Base-by-base conservation (phyloP, 75 land plant genomes). In the Gnetum montanum region DNA sequence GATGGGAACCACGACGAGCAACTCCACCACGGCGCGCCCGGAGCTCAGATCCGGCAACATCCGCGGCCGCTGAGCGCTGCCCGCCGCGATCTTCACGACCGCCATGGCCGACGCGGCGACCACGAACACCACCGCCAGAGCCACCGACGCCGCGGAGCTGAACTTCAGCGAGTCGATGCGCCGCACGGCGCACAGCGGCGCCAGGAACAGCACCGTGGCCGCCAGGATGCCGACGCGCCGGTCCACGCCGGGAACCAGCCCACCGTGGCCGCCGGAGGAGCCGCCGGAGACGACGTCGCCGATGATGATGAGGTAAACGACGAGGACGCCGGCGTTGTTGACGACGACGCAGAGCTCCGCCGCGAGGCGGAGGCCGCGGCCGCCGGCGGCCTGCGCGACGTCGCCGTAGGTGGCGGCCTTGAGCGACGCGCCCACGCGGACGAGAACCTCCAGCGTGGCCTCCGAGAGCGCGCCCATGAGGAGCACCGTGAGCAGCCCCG, bases 251-350 rank as follows among this genome's bases (percentile, higher is more conserved):
- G 65, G 34, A 0, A 81, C 84, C 53, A 89, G 72, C 6, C 98
- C 98, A 10, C 38, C 24, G 58, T 93, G 98, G 22, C 73, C 58
- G 6, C 59, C 8, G 0, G 96, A 89, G n/a, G n/a, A n/a, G n/a
- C n/a, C n/a, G 0, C 98, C 98, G 0, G 96, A 85, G 71, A 93
- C 62, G 6, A 93, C 98, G 57, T 93, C 98, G 4, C 96, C 98
- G 26, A 93, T 77, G 26, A 93, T 93, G 20, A 93, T 93, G 62
- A 93, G 63, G 66, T 89, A 93, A 31, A 93, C 98, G 6, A 93
- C 77, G 61, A 93, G 65, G 46, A 93, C 67, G 28, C 98, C 98
- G 1, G 76, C 86, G 64, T 89, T 93, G 64, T 93, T 93, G 44
- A 93, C 63, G 22, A 93, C 71, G 27, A 93, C 78, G 62, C 96